A percentile compares a stretch with the other conserved stretches of the same genome.
These are phyloP conservation scores for Thelephora ganbajun DNA, from an alignment of 768 basidiomycete species.

Conservation along the genomic window DNA sequence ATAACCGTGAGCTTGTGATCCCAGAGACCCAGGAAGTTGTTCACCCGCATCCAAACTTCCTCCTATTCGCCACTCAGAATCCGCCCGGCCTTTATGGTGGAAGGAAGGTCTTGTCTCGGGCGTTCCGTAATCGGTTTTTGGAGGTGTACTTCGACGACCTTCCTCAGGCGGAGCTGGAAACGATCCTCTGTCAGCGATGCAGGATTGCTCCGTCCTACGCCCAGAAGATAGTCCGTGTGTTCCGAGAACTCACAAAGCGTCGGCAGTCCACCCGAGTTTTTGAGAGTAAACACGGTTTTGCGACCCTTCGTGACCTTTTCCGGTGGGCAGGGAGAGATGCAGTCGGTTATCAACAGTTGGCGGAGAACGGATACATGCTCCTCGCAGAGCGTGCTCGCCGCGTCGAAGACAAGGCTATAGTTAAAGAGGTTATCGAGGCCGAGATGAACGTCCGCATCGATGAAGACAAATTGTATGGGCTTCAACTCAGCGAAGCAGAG, in stretches of 20 bases:
- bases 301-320: conserved; percentile 92
- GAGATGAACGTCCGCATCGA: conserved; percentile 82
- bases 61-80: conserved; percentile 98
- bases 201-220: conserved; percentile 91
- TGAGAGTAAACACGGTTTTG: conserved; percentile 95
- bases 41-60: conserved; percentile 87
- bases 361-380: conserved; percentile 95
- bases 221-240: conserved; percentile 80
- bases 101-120: conserved; percentile 85
- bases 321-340: conserved; percentile 93
- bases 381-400: conserved; percentile 82
- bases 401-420: conserved; percentile 73
- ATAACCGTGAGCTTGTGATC: conserved; percentile 91
- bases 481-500: conserved; percentile 28
- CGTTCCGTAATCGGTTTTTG: conserved; percentile 93
- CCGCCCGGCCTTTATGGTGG: conserved; percentile 94
- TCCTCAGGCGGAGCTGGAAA: conserved; percentile 85
- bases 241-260: conserved; percentile 84
- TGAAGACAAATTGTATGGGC: conserved; percentile 51
- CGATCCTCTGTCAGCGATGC: conserved; percentile 86
- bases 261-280: conserved; percentile 87
- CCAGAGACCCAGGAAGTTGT: conserved; percentile 95
- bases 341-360: conserved; percentile 80
- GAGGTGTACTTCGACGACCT: conserved; percentile 98
- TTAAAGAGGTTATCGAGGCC: conserved; percentile 86